These are phyloP conservation scores for Phialemoniopsis sp. DNA, from an alignment of 2,329 filamentous ascomycete species.

Conservation along the genomic window DNA sequence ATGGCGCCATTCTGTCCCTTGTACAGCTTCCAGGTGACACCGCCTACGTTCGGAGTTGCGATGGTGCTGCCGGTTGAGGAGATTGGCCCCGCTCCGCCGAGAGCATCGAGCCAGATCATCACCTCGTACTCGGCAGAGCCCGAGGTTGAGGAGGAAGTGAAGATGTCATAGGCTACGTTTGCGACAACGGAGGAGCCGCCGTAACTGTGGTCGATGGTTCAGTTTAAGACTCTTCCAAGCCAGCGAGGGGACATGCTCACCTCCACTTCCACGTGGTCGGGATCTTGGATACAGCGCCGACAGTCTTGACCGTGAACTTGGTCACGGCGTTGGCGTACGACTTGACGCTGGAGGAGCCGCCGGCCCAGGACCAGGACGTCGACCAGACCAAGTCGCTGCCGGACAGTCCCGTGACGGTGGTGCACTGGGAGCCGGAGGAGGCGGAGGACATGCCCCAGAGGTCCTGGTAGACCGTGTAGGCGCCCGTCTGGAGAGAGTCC, in stretches of 20 bases:
- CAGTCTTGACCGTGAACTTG: constrained; percentile 20
- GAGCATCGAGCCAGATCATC: constrained; percentile 60
- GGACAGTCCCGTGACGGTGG: constrained; percentile 27
- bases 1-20: constrained; percentile 55
- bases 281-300: constrained; percentile 28
- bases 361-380: constrained; percentile 37
- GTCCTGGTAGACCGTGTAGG: constrained; percentile 48
- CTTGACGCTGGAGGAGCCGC: constrained; percentile 34
- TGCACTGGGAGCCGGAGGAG: constrained; percentile 37
- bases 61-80: constrained; percentile 44
- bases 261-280: constrained; percentile 31
- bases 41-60: constrained; percentile 48
- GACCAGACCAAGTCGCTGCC: constrained; percentile 33
- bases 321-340: constrained; percentile 39
- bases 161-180: constrained; percentile 59
- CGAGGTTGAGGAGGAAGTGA: constrained; percentile 44
- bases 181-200: constrained; percentile 32
- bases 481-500: constrained; percentile 15
- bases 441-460: constrained; percentile 36
- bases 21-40: constrained; percentile 53
- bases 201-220: constrained; percentile 19
- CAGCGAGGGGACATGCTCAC: constrained; percentile 14
- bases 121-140: constrained; percentile 50
- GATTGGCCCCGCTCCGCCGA: constrained; percentile 58
- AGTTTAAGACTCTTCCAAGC: not conserved